Base-by-base conservation (phyloP, 1,139 yeast genomes). In the Yamadazyma trypodendri region DNA sequence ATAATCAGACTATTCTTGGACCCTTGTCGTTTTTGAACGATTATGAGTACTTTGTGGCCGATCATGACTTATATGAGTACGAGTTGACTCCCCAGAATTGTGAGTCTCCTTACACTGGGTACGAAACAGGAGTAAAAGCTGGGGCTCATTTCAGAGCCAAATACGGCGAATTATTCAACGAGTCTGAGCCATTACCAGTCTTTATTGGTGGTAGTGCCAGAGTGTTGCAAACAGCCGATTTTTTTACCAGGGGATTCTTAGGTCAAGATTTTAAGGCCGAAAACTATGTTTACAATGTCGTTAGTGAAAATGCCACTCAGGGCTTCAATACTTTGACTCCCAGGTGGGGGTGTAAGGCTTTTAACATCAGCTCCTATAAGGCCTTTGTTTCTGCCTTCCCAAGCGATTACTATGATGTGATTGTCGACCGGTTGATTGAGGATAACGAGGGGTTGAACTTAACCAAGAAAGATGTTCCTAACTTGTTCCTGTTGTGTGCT, bases 401-500 rank as follows among this genome's bases (percentile, higher is more conserved):
- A 18, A 45, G 43, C 3, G 50, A 43, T 9, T 75, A 71, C 46
- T 56, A 69, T 21, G 52, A 52, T 6, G 60, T 55, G 29, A 75
- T 78, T 10, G 58, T 66, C 3, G 51, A 54, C n/a, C 59, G 81
- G 31, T 52, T 74, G 35, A 61, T 58, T 36, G 55, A 54, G 36
- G 59, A 61, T 23, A 61, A 77, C 35, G 73, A 77, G 1, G 77
- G 69, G 3, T 51, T 61, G 31, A 54, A 60, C 29, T 45, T 67
- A 35, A 64, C 71, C 5, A 46, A 56, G 5, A 37, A 46, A 9
- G 83, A 81, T 47, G 65, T 77, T 31, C 52, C 52, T 32, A 50
- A 56, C 34, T 48, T 76, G 45, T 60, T 71, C 46, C 56, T 59
- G 34, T 58, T 73, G 58, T 78, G 82, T 56, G 79, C 78, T 2